These are phyloP conservation scores for Fusarium sterilihyphosum DNA, from an alignment of 2,329 filamentous ascomycete genomes.

Conservation along the genomic window DNA sequence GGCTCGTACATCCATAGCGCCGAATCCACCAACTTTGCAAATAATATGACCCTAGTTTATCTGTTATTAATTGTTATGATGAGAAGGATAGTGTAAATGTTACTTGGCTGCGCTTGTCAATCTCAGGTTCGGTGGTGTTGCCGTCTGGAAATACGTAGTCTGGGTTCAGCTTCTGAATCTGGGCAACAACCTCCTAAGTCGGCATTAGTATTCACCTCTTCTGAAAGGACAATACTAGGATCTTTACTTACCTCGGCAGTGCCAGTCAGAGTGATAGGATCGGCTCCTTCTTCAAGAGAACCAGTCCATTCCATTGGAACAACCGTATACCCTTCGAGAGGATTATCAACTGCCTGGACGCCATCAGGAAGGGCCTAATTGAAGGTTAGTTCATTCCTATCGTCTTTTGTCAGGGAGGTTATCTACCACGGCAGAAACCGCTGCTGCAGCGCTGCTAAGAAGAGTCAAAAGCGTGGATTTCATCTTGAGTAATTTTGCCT, in stretches of 20 bases:
- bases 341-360: neutral
- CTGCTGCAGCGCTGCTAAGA: neutral
- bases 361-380: neutral
- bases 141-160: neutral
- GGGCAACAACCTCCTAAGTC: neutral
- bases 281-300: neutral
- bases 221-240: fast-evolving
- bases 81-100: fast-evolving
- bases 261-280: neutral
- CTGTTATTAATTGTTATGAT: fast-evolving
- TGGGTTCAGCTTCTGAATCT: neutral
- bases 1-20: neutral
- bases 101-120: neutral
- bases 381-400: fast-evolving
- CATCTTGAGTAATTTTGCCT: neutral
- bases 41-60: neutral
- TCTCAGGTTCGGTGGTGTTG: neutral
- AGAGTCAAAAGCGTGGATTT: neutral
- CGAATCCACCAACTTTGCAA: neutral
- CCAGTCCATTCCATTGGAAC: neutral
- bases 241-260: neutral
- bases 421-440: neutral
- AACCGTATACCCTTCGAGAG: neutral
- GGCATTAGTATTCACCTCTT: fast-evolving
- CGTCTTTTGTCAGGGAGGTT: fast-evolving